Base-by-base conservation (phyloP, 108 stramenopile genomes). In the Nitzschia inconspicua region DNA sequence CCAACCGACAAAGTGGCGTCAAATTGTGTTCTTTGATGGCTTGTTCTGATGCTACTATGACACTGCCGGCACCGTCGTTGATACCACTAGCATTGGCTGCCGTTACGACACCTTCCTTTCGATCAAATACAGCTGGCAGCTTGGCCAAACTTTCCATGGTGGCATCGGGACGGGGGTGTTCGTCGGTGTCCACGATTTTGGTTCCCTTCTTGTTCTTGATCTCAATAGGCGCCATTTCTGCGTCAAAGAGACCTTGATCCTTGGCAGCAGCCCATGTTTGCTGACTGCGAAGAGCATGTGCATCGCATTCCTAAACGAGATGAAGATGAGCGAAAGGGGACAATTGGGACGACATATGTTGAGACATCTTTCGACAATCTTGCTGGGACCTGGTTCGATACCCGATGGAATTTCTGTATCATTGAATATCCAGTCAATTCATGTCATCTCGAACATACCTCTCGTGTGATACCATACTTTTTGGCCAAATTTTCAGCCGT, bases 401-500 rank as follows among this genome's bases (percentile, higher is more conserved):
- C 22, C 4, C 22, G 4, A 11, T 39, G 37, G 37, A 39, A 39
- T 53, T 13, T 2, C 47, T 29, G 28, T 53, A 53, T 29, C 11
- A 44, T 30, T 10, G 16, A 44, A 11, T 14, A 39, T 11, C 11
- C n/a, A 27, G 13, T 0, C 27, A 1, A 2, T 34, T 0, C 9
- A n/a, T 24, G 25, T 26, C 18, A 51, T 8, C 50, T 48, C 19
- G 10, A 44, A 69, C 71, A 40, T 63, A 85, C 84, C 74, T 83
- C 79, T 52, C 94, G 70, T 35, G 89, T 71, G 62, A 96, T 95
- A 19, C 66, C 67, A 60, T 96, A 97, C 69, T 97, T 75, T 46
- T 83, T 83, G 22, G 93, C 96, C 31, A 99, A 71, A 69, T 98
- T 99, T 47, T 99, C 98, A 7, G 98, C 98, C 43, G 98, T 99